These are phyloP conservation scores for Sporothrix protearum DNA, from an alignment of 2,329 filamentous ascomycete genomes.

Conservation along the genomic window DNA sequence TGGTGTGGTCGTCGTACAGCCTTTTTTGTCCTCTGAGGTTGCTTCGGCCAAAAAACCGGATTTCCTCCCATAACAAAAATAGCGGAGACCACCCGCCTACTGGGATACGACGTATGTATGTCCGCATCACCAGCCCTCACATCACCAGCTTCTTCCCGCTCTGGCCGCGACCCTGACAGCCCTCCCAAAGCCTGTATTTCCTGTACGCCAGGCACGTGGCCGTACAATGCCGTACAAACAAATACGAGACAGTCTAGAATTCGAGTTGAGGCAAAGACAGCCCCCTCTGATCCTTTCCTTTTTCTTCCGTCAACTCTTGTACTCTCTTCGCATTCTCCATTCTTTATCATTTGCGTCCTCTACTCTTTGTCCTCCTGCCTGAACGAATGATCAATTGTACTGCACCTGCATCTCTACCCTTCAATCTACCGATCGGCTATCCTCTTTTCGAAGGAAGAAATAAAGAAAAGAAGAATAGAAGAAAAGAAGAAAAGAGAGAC, in stretches of 20 bases:
- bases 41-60: constrained; percentile 5
- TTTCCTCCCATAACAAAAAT: neutral
- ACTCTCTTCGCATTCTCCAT: neutral
- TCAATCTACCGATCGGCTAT: neutral
- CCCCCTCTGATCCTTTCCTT: neutral
- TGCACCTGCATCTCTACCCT: neutral
- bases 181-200: neutral
- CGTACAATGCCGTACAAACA: neutral
- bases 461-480: neutral
- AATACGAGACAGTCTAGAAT: no score
- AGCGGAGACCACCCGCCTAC: no score
- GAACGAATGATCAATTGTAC: neutral
- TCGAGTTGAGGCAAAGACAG: neutral
- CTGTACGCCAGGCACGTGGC: neutral
- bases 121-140: constrained; percentile 7
- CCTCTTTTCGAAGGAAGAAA: neutral
- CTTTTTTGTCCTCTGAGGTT: neutral
- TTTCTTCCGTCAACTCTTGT: neutral
- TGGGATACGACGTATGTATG: no score
- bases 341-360: neutral
- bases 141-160: constrained; percentile 7
- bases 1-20: neutral
- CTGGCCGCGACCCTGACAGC: neutral
- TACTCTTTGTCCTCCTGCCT: neutral
- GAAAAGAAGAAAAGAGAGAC: neutral